Evolutionary conservation across 345 rosid species (phyloP), one percentile per base, ranked within the genome.

Genomic region (Euclidium syriacum): DNA sequence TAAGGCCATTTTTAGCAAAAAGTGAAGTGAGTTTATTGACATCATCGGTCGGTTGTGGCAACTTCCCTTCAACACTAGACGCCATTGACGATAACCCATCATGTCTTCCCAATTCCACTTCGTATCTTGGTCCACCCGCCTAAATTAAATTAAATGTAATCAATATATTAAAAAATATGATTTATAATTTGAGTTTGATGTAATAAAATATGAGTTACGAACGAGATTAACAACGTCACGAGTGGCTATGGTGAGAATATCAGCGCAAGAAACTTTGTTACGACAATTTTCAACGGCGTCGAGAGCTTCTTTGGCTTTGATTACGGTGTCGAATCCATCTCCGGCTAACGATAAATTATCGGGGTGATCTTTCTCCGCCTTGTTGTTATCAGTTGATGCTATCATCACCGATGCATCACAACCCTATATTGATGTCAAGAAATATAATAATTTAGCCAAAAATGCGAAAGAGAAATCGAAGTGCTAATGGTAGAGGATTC

Each of bases 381-480:
- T 63, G 19, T 70, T 71, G 38, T 69, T 73, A 7, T 10, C 0
- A 0, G 75, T 71, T 0, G 78, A 73, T 0, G 68, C 48, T 32
- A 77, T 69, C 78, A 77, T 33, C 15, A 77, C 60, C 7, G 80
- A 77, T 11, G 78, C 80, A 73, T 73, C 78, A 65, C 78, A 77
- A 29, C 78, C 80, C 80, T 73, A 33, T n/a, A 64, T 4, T n/a
- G 26, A 44, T 12, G 20, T 33, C 1, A 12, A 30, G 24, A 1
- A 7, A 10, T 48, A 2, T 16, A 20, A 41, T n/a, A 17, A 19
- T 15, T 30, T 46, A 54, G n/a, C 42, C 14, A 2, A 1, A 25
- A 32, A 10, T n/a, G n/a, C n/a, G n/a, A n/a, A n/a, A n/a, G n/a
- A n/a, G n/a, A n/a, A n/a, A n/a, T n/a, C n/a, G n/a, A n/a, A n/a